Conservation (phyloP, 202 grass and related monocot genomes). For the Cymbopogon flexuosus region DNA sequence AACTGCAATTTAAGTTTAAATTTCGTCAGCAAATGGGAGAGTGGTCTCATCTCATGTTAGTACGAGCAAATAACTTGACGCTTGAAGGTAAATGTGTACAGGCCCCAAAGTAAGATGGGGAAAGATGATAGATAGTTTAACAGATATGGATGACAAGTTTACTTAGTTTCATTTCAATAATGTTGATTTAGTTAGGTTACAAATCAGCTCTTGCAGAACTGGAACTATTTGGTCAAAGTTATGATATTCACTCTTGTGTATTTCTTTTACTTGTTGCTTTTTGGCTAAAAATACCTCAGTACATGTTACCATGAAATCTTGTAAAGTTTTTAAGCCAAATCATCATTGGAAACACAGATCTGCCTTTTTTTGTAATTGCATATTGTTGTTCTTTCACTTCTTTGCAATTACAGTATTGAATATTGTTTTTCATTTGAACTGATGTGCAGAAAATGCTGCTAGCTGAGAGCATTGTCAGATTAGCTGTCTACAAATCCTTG, state of each 20-base stretch:
- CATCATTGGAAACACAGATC: neutral
- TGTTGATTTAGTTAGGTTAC: neutral
- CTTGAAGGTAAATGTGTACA: neutral
- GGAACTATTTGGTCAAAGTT: neutral
- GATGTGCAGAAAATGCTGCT: neutral
- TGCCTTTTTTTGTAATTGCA: neutral
- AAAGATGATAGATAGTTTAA: neutral
- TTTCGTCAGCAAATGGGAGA: neutral
- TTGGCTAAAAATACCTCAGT: neutral
- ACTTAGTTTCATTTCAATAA: neutral
- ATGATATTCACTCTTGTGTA: neutral
- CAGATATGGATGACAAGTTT: neutral
- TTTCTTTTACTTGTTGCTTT: neutral
- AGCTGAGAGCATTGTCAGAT: neutral
- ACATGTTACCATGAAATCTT: constrained; percentile 9
- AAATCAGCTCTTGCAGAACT: neutral
- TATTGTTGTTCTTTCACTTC: neutral
- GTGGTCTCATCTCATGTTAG: neutral
- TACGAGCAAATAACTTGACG: neutral
- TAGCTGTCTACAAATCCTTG: neutral
- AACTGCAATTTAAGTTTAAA: neutral
- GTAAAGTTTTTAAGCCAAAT: neutral
- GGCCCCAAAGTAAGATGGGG: neutral
- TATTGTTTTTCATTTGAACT: neutral
- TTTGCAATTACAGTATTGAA: neutral